Base-by-base conservation (phyloP, 1,284 basidiomycete genomes). In the Cronartium ribicola region DNA sequence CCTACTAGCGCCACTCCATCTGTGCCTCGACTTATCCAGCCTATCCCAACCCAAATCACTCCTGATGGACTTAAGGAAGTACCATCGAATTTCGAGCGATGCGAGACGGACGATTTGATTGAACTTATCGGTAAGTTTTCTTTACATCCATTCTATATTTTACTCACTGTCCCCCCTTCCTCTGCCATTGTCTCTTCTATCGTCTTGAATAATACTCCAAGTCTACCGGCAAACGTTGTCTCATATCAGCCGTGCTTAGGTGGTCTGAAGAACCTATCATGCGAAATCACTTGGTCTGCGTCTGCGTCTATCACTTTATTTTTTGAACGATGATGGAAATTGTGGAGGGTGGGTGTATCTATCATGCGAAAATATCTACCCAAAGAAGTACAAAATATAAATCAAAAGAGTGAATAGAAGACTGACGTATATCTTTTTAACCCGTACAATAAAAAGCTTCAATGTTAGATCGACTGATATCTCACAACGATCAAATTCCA, bases 401-500 rank as follows among this genome's bases (percentile, higher is more conserved):
- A 17, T 5, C 1, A 14, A 64, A 20, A 43, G 5, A 13, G 7
- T 36, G 3, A 40, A 64, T 20, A 4, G 0, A 43, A 22, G 4
- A 7, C 4, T 44, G n/a, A 64, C 20, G 17, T 20, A 4, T n/a
- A 17, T 10, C 20, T 37, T 4, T n/a, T 22, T 40, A 5, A 43
- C 4, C 22, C 14, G 4, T 29, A 29, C 4, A 0, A 37, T 5
- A 37, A 20, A 41, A 36, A 67, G 92, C 91, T 77, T 90, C 94
- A 81, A 96, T 96, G 93, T 87, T 96, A 78, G 87, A 92, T 80
- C 88, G 92, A 77, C 84, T 97, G 77, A 93, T 94, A 82, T 85
- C 86, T 76, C 91, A 94, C 86, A 97, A 97, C 84, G 93, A 97
- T 84, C 87, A 87, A 81, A 92, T 97, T 81, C 90, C 90, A 76